These are phyloP conservation scores for Clarireedia sp. DNA, from an alignment of 2,329 filamentous ascomycete species.

Conservation along the genomic window DNA sequence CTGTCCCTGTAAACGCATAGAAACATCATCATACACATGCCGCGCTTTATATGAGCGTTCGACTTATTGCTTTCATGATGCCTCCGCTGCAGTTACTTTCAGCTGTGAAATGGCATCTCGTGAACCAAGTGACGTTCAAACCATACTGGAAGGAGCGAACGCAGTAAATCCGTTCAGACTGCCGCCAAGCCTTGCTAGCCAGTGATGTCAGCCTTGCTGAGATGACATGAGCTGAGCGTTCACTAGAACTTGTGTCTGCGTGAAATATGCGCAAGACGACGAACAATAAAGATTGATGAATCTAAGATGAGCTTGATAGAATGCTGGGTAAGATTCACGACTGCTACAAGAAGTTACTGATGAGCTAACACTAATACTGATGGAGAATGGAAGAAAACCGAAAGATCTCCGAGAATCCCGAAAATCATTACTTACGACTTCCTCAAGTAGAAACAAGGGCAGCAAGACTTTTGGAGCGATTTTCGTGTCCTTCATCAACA, in stretches of 20 bases:
- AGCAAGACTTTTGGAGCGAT: no score
- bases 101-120: neutral
- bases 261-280: neutral
- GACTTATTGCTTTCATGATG: neutral
- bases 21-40: no score
- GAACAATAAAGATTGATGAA: neutral
- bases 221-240: neutral
- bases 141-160: neutral
- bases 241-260: no score
- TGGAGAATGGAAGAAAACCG: neutral
- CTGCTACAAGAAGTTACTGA: neutral
- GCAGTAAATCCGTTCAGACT: neutral
- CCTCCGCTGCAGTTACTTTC: neutral
- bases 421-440: neutral
- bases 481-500: no score
- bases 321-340: neutral
- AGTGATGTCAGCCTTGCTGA: neutral
- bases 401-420: neutral
- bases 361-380: neutral
- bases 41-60: no score
- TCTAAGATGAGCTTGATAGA: neutral
- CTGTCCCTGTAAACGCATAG: no score
- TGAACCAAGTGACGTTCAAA: neutral
- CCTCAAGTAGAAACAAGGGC: neutral
- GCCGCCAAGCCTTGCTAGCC: neutral